Evolutionary conservation across 805 yeast species (phyloP).

Genomic region (Torulaspora gathmanii): DNA sequence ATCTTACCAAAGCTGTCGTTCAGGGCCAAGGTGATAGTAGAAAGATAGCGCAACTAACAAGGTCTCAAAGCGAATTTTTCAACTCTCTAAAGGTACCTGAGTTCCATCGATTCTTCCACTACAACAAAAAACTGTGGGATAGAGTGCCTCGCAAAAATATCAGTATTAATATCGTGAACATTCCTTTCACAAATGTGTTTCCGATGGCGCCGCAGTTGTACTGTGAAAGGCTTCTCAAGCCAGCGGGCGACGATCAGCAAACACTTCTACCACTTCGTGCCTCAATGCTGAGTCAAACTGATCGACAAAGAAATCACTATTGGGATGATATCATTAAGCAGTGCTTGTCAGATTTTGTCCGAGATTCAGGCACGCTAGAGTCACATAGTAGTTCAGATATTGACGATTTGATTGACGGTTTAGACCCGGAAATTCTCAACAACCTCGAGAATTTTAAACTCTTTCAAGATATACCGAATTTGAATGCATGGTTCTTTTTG

Average conservation of each 20-base stretch:
- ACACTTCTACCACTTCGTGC: conserved; percentile 24
- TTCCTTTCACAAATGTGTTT: conserved; percentile 34
- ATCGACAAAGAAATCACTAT: conserved; percentile 17
- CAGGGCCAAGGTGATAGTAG: conserved; percentile 8
- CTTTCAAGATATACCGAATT: conserved; percentile 36
- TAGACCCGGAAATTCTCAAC: conserved; percentile 21
- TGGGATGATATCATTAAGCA: conserved; percentile 28
- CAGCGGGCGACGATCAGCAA: conserved; percentile 25
- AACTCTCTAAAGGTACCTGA: conserved; percentile 23
- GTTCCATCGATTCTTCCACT: conserved; percentile 33
- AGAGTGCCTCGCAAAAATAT: conserved; percentile 29
- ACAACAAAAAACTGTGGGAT: conserved; percentile 30
- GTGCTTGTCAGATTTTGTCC: conserved; percentile 16
- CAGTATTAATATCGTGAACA: conserved; percentile 31
- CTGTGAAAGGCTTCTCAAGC: conserved; percentile 22
- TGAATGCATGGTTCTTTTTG: conserved; percentile 37
- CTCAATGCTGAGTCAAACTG: background rate
- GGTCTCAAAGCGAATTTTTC: conserved; percentile 26
- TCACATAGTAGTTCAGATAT: background rate
- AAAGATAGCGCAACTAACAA: conserved; percentile 26
- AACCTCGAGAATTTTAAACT: conserved; percentile 26
- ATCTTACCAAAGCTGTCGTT: conserved; percentile 19
- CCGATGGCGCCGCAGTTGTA: conserved; percentile 28
- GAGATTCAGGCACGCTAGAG: background rate
- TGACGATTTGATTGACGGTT: conserved; percentile 7